phyloP scores from a whole-genome alignment of 129 eudicot species.

The Flaveria robusta region DNA sequence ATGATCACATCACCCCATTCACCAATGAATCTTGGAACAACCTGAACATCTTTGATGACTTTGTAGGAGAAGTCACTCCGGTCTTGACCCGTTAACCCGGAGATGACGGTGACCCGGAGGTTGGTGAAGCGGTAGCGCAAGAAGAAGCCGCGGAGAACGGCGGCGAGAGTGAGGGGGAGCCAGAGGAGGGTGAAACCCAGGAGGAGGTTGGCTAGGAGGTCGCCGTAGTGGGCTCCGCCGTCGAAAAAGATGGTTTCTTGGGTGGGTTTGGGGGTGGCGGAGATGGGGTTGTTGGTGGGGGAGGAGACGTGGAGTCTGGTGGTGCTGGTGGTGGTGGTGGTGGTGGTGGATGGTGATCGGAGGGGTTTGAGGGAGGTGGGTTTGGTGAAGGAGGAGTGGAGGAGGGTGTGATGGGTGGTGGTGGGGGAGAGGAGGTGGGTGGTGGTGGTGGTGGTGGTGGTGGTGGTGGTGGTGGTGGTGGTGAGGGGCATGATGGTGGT shows the following conservation, averaged over 20 bases:
- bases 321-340: constrained; percentile 27
- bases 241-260: constrained; percentile 85
- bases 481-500: constrained; percentile 48
- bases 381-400: constrained; percentile 35
- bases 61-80: constrained; percentile 85
- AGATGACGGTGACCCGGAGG: constrained; percentile 81
- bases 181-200: constrained; percentile 94
- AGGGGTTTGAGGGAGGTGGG: constrained; percentile 31
- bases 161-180: constrained; percentile 92
- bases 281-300: constrained; percentile 52
- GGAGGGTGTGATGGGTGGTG: constrained; percentile 31
- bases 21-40: constrained; percentile 91
- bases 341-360: constrained; percentile 41
- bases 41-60: constrained; percentile 87
- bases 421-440: constrained; percentile 27
- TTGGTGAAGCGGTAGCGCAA: constrained; percentile 84
- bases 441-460: constrained; percentile 30
- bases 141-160: constrained; percentile 83
- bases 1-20: constrained; percentile 99
- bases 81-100: constrained; percentile 92
- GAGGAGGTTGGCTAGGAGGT: constrained; percentile 74
- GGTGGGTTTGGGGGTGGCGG: constrained; percentile 47
- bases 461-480: constrained; percentile 41
- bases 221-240: constrained; percentile 98
- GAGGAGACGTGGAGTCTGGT: constrained; percentile 63